Conservation (phyloP, 257 asterid species). For the Nicotiana sylvestris region DNA sequence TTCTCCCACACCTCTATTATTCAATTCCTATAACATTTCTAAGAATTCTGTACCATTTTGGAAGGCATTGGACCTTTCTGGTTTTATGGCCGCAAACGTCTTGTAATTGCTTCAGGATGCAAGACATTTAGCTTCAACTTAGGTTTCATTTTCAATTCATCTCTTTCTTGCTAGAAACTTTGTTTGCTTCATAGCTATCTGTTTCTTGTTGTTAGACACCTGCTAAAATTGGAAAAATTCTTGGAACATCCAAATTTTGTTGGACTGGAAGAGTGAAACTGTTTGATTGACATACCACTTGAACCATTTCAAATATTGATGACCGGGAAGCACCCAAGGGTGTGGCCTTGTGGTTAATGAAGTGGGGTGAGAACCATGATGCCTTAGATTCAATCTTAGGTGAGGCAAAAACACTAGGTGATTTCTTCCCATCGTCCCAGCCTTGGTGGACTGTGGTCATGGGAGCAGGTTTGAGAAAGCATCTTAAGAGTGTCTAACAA, state of each 20-base stretch:
- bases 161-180: background rate
- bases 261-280: slow-evolving; percentile 1
- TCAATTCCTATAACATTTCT: background rate
- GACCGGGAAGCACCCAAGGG: no score
- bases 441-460: no score
- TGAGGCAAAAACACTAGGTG: no score
- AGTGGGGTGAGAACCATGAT: no score
- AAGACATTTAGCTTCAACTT: background rate
- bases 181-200: background rate
- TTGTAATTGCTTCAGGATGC: background rate
- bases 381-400: no score
- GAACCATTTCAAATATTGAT: background rate
- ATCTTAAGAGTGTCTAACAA: no score
- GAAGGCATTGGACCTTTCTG: background rate
- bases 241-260: background rate
- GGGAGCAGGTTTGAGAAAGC: no score
- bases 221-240: background rate
- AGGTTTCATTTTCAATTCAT: background rate
- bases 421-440: no score
- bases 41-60: background rate
- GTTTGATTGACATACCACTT: background rate
- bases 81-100: background rate
- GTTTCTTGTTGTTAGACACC: background rate
- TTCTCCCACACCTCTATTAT: background rate
- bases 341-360: no score